Percentiles rank a stretch among this genome's conserved stretches.
These are phyloP conservation scores for Poteriospumella lacustris DNA, from an alignment of 108 stramenopile genomes.

Conservation along the genomic window DNA sequence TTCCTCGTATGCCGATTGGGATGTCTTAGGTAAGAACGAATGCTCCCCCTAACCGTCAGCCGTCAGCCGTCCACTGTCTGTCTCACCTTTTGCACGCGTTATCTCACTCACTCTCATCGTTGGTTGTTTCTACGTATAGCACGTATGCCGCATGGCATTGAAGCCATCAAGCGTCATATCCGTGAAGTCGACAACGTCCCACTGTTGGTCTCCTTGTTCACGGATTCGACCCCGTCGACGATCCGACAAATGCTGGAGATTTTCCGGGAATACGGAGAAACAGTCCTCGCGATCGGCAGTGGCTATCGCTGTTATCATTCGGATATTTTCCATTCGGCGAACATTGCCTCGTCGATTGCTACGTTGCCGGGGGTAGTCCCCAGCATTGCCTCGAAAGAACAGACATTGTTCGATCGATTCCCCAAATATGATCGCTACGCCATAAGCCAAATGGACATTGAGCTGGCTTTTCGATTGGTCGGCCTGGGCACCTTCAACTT, in stretches of 20 bases:
- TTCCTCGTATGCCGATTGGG: constrained; percentile 90
- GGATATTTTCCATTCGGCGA: not conserved
- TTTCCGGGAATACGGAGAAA: constrained; percentile 33
- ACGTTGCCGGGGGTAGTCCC: not conserved
- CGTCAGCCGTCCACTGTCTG: too few relatives aligned
- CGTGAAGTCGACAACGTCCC: constrained; percentile 92
- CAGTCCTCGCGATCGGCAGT: constrained; percentile 15
- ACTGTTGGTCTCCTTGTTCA: constrained; percentile 84
- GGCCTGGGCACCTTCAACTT: not conserved
- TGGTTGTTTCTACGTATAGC: constrained; percentile 41
- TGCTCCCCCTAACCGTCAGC: too few relatives aligned
- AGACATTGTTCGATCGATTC: not conserved
- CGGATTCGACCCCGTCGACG: constrained; percentile 81
- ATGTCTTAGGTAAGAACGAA: constrained; percentile 69
- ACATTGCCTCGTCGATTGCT: not conserved
- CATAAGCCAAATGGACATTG: not conserved
- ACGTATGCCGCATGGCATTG: constrained; percentile 79
- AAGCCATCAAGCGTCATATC: constrained; percentile 67
- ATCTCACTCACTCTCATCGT: not conserved
- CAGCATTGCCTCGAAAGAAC: not conserved
- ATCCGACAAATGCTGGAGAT: constrained; percentile 72
- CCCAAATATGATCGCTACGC: not conserved
- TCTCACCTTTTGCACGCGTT: too few relatives aligned
- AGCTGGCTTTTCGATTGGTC: not conserved
- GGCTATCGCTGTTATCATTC: constrained; percentile 9